A percentile compares a stretch with the other conserved stretches of the same genome.
Conservation (phyloP, 2,329 filamentous ascomycete genomes). For the Dothideomycetes sp. region DNA sequence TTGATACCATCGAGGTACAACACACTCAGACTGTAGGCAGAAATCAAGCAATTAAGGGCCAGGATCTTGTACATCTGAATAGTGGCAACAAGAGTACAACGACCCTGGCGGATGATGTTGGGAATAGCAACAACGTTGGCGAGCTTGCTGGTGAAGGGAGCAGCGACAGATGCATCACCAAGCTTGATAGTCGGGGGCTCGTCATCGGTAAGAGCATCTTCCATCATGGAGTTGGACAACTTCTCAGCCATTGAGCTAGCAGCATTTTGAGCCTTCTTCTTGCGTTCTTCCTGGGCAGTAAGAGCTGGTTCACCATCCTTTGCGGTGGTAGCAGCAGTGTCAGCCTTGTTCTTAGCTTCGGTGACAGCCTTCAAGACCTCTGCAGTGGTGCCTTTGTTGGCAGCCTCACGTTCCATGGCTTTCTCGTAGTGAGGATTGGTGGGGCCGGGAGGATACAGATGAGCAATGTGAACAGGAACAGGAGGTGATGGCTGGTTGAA, state of each 20-base stretch:
- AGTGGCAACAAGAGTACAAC: constrained; percentile 93
- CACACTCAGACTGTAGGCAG: constrained; percentile 91
- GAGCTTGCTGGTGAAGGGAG: constrained; percentile 94
- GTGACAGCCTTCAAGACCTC: constrained; percentile 58
- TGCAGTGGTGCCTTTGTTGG: constrained; percentile 8
- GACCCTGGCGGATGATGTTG: constrained; percentile 95
- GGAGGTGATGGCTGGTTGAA: constrained; percentile 94
- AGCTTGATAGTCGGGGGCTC: constrained; percentile 95
- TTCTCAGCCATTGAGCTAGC: constrained; percentile 76
- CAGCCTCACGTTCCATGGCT: constrained; percentile 75
- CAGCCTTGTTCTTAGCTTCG: constrained; percentile 29
- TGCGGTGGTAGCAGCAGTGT: constrained; percentile 40
- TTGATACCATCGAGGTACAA: constrained; percentile 98
- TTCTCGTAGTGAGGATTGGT: constrained; percentile 90
- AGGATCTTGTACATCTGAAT: constrained; percentile 99
- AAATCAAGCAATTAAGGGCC: constrained; percentile 94
- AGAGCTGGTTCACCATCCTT: constrained; percentile 29
- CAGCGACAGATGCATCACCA: constrained; percentile 92
- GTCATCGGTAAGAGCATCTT: constrained; percentile 74
- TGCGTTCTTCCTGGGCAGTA: constrained; percentile 42
- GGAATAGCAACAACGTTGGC: constrained; percentile 94
- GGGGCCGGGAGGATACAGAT: constrained; percentile 85
- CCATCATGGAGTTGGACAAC: constrained; percentile 79
- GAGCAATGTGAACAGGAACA: constrained; percentile 83
- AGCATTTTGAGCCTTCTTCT: constrained; percentile 55